These are phyloP conservation scores for Picea engelmannii DNA, from an alignment of 83 land plant genomes.

Conservation along the genomic window DNA sequence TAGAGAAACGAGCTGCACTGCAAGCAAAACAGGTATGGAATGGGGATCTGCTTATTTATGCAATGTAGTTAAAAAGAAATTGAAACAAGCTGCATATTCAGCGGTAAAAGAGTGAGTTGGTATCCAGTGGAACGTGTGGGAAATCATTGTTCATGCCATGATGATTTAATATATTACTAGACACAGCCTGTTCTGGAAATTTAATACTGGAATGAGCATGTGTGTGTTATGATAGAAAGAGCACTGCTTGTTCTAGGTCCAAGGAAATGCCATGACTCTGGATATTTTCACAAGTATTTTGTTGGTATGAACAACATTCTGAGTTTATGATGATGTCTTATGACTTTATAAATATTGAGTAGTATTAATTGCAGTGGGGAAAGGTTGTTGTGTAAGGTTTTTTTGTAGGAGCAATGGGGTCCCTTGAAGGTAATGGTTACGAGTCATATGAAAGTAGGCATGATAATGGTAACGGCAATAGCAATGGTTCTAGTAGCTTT, in stretches of 20 bases:
- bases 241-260: neutral
- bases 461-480: conserved; percentile 1
- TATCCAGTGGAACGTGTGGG: neutral
- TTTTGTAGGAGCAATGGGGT: conserved; percentile 8
- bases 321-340: no score
- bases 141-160: neutral
- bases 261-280: neutral
- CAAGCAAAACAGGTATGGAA: neutral
- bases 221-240: neutral
- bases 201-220: neutral
- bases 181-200: neutral
- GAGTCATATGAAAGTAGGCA: neutral
- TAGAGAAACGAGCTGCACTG: neutral
- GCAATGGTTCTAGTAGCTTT: conserved; percentile 22
- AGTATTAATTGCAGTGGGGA: neutral
- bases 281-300: no score
- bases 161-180: neutral
- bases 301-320: no score
- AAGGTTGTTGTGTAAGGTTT: neutral
- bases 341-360: neutral
- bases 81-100: neutral
- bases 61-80: no score
- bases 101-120: neutral
- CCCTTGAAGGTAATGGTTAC: neutral
- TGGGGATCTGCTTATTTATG: neutral